phyloP scores from a whole-genome alignment of 2,329 filamentous ascomycete genomes.

The Arthrinium puccinioides region DNA sequence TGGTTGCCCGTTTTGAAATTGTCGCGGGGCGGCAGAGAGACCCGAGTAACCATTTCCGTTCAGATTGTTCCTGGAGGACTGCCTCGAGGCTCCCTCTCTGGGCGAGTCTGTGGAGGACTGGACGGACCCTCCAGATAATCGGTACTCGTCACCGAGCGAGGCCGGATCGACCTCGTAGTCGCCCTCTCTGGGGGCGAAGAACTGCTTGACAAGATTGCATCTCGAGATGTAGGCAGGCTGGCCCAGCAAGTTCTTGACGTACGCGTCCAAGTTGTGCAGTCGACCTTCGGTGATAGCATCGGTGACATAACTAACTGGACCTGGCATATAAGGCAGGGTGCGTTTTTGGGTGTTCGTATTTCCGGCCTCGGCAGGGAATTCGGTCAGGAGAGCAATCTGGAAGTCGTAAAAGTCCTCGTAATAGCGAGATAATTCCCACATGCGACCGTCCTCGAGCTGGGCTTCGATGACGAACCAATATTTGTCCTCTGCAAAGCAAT shows the following conservation, averaged over 20 bases:
- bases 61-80: constrained; percentile 58
- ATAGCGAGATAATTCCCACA: constrained; percentile 89
- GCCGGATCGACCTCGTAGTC: constrained; percentile 87
- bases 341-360: constrained; percentile 73
- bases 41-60: constrained; percentile 50
- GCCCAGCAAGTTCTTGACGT: constrained; percentile 83
- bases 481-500: constrained; percentile 94
- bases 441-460: constrained; percentile 78
- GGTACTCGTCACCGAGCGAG: constrained; percentile 62
- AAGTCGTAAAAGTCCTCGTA: constrained; percentile 99
- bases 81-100: constrained; percentile 51
- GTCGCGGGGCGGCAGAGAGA: constrained; percentile 43
- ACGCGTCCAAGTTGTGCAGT: constrained; percentile 87
- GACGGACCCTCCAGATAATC: constrained; percentile 64
- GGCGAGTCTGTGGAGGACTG: constrained; percentile 59
- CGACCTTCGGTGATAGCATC: constrained; percentile 92
- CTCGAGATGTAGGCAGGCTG: constrained; percentile 80
- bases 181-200: constrained; percentile 83
- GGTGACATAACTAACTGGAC: constrained; percentile 96
- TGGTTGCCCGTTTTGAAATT: constrained; percentile 31
- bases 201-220: constrained; percentile 77
- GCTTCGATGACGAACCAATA: constrained; percentile 99
- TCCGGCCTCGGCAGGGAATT: constrained; percentile 87
- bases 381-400: constrained; percentile 88
- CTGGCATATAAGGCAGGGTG: constrained; percentile 93